phyloP scores from a whole-genome alignment of 768 basidiomycete species.

The Mycena vitilis region DNA sequence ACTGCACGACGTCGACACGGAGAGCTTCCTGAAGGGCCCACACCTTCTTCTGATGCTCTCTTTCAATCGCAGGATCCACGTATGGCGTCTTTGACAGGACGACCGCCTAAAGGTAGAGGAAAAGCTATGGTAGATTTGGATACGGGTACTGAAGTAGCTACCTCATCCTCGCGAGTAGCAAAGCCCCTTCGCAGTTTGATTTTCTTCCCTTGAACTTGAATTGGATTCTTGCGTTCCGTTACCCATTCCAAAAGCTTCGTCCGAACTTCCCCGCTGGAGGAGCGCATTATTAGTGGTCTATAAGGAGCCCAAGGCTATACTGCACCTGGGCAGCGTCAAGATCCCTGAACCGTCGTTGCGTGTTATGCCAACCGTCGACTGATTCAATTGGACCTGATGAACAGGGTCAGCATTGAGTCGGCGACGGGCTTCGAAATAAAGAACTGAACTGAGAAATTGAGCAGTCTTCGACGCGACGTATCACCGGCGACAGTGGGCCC shows the following conservation, averaged over 20 bases:
- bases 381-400: constrained; percentile 35
- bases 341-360: constrained; percentile 63
- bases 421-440: background rate
- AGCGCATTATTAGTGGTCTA: no score
- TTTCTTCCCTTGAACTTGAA: constrained; percentile 44
- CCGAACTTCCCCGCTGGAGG: constrained; percentile 46
- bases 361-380: constrained; percentile 58
- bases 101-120: constrained; percentile 25
- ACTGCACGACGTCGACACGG: constrained; percentile 72
- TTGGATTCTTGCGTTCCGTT: constrained; percentile 46
- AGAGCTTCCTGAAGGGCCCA: constrained; percentile 58
- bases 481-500: constrained; percentile 19
- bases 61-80: constrained; percentile 64
- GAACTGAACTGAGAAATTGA: constrained; percentile 69
- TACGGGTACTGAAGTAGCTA: no score
- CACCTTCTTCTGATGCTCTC: constrained; percentile 59
- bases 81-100: constrained; percentile 67
- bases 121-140: no score
- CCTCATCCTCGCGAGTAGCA: constrained; percentile 2
- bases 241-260: constrained; percentile 60
- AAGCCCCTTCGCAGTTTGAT: background rate
- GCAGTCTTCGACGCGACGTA: constrained; percentile 44
- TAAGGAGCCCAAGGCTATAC: no score
- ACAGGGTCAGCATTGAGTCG: background rate
- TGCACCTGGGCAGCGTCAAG: constrained; percentile 47